Conservation (phyloP, 2,329 filamentous ascomycete species). For the Pseudovirgaria hyperparasitica region DNA sequence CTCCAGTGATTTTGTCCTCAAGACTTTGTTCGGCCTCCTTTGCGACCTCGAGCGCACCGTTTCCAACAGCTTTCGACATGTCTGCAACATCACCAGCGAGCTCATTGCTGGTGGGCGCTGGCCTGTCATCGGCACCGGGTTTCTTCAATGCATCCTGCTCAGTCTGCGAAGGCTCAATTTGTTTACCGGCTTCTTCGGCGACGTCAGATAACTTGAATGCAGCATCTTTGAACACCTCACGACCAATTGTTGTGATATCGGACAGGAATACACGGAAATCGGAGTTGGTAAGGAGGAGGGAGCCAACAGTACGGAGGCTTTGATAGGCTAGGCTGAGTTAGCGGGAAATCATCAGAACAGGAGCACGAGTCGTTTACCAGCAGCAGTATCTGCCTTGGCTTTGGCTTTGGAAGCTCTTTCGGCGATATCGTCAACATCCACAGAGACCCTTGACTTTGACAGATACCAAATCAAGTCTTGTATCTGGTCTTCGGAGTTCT, state of each 20-base stretch:
- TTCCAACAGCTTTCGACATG: constrained; percentile 31
- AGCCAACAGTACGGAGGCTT: constrained; percentile 71
- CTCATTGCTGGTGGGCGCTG: constrained; percentile 47
- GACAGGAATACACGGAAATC: constrained; percentile 80
- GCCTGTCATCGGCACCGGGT: constrained; percentile 36
- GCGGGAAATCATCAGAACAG: constrained; percentile 1
- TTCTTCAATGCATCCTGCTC: constrained; percentile 44
- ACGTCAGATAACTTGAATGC: constrained; percentile 66
- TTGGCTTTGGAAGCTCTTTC: constrained; percentile 49
- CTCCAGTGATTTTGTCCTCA: constrained; percentile 58
- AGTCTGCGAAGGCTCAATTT: constrained; percentile 54
- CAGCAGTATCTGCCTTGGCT: constrained; percentile 56
- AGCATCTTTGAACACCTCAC: constrained; percentile 78
- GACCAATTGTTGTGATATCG: constrained; percentile 65
- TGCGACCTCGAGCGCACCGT: constrained; percentile 32
- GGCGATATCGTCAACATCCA: constrained; percentile 54
- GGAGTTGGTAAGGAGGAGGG: constrained; percentile 75
- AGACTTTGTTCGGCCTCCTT: constrained; percentile 55
- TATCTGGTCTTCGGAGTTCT: constrained; percentile 74
- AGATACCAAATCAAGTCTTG: constrained; percentile 88
- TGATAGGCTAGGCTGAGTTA: constrained; percentile 48
- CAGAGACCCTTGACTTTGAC: constrained; percentile 54
- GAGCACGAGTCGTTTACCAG: constrained; percentile 36
- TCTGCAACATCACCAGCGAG: constrained; percentile 38
- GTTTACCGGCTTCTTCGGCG: constrained; percentile 60